Conservation (phyloP, 495 filamentous ascomycete genomes). For the Penicillium soppii region DNA sequence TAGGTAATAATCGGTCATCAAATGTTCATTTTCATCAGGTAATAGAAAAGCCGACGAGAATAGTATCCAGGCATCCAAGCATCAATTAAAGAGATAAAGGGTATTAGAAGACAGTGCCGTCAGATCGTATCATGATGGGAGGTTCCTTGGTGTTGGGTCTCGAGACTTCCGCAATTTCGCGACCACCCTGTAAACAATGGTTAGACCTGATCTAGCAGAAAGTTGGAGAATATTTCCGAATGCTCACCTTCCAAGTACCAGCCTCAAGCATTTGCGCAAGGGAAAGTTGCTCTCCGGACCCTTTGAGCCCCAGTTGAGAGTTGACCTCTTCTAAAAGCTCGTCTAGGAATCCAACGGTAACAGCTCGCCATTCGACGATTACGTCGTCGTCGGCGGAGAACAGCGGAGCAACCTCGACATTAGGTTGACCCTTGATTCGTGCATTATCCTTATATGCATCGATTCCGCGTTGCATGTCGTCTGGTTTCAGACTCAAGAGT, state of each 20-base stretch:
- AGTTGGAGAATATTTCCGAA: too few relatives aligned
- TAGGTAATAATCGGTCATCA: conserved; percentile 32
- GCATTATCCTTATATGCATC: conserved; percentile 71
- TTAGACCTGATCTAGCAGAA: conserved; percentile 26
- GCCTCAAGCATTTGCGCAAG: conserved; percentile 71
- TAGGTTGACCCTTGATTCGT: conserved; percentile 70
- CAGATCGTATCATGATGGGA: conserved; percentile 92
- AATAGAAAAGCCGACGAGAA: conserved; percentile 11
- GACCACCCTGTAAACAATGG: conserved; percentile 66
- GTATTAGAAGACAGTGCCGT: conserved; percentile 89
- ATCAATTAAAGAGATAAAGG: conserved; percentile 28
- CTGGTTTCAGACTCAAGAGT: conserved; percentile 58
- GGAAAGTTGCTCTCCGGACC: conserved; percentile 49
- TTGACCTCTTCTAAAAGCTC: conserved; percentile 63
- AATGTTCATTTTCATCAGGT: conserved; percentile 33
- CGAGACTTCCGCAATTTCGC: conserved; percentile 93
- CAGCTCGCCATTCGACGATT: conserved; percentile 69
- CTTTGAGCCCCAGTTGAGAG: conserved; percentile 52
- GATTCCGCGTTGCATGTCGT: conserved; percentile 62
- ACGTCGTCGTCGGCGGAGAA: conserved; percentile 66
- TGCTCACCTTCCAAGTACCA: conserved; percentile 76
- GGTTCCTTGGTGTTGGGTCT: conserved; percentile 95
- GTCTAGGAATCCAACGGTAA: conserved; percentile 66
- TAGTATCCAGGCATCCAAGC: conserved; percentile 36
- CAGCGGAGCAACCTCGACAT: conserved; percentile 63